phyloP scores from a whole-genome alignment of 345 rosid species.

The Brassica nigra region DNA sequence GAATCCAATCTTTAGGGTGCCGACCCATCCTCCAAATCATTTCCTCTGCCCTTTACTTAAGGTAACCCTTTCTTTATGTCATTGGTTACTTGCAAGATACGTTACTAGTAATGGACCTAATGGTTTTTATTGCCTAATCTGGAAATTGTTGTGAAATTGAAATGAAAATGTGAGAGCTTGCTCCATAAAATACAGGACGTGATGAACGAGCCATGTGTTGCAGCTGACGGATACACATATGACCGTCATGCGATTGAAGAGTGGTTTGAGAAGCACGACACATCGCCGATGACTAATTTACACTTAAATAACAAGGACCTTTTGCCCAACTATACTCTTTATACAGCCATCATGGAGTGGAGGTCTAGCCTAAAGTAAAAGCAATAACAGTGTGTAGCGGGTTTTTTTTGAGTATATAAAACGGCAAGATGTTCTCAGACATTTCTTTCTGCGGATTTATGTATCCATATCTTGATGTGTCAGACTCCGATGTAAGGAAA shows the following conservation, averaged over 20 bases:
- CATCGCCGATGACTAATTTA: conserved; percentile 70
- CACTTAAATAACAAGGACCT: conserved; percentile 55
- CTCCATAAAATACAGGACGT: conserved; percentile 57
- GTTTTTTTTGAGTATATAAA: conserved; percentile 20
- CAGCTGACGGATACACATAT: conserved; percentile 86
- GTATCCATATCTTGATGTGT: not conserved
- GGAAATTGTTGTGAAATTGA: not conserved
- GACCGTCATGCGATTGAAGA: conserved; percentile 72
- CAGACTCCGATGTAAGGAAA: not conserved
- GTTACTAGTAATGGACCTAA: not conserved
- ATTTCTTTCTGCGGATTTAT: not conserved
- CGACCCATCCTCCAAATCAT: conserved; percentile 54
- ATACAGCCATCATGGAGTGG: conserved; percentile 77
- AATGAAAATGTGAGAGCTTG: not conserved
- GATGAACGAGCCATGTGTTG: conserved; percentile 85
- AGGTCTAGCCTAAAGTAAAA: conserved; percentile 46
- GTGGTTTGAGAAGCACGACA: conserved; percentile 66
- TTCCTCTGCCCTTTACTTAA: conserved; percentile 83
- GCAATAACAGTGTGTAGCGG: conserved; percentile 5
- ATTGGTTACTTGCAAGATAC: not conserved
- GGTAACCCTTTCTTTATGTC: conserved; percentile 42
- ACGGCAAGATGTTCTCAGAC: conserved; percentile 21
- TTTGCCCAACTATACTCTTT: conserved; percentile 70
- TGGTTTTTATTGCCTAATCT: not conserved
- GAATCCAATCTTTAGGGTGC: conserved; percentile 29